Percentiles rank a stretch among this genome's conserved stretches.
phyloP scores from a whole-genome alignment of 1,284 basidiomycete species.

The Gomphus sp. region DNA sequence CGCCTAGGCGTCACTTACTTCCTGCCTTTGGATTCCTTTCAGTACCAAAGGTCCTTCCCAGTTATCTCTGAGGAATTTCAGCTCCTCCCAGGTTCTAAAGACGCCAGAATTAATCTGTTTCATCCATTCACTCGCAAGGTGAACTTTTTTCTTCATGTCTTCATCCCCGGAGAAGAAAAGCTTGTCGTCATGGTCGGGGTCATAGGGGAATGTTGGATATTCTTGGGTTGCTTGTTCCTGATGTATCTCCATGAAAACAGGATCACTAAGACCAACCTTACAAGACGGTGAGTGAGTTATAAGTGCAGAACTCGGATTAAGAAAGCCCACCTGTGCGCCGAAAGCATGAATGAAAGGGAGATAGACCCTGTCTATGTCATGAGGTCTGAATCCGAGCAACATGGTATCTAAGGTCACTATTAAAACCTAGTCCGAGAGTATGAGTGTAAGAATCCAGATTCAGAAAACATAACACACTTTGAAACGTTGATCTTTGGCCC shows the following conservation, averaged over 20 bases:
- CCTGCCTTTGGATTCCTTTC: conserved; percentile 56
- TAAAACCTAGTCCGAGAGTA: conserved; percentile 26
- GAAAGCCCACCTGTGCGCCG: conserved; percentile 22
- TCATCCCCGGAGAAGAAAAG: conserved; percentile 36
- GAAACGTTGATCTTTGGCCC: conserved; percentile 59
- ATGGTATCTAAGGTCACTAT: conserved; percentile 65
- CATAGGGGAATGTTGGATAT: conserved; percentile 51
- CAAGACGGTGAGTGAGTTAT: neutral
- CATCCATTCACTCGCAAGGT: conserved; percentile 46
- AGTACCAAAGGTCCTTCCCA: conserved; percentile 65
- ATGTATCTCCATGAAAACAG: conserved; percentile 55
- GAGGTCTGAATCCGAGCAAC: conserved; percentile 58
- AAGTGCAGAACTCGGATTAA: conserved; percentile 28
- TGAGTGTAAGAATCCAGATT: neutral
- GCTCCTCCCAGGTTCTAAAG: conserved; percentile 55
- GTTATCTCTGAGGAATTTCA: conserved; percentile 50
- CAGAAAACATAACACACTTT: conserved; percentile 23
- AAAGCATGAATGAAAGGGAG: conserved; percentile 54
- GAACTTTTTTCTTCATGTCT: conserved; percentile 26
- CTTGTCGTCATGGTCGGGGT: conserved; percentile 33
- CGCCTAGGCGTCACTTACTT: conserved; percentile 22
- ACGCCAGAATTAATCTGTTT: conserved; percentile 47
- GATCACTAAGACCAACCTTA: conserved; percentile 45
- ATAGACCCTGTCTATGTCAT: conserved; percentile 51
- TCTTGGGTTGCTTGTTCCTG: conserved; percentile 31